Evolutionary conservation across 495 filamentous ascomycete species (phyloP).

Genomic region (Halenospora varia): DNA sequence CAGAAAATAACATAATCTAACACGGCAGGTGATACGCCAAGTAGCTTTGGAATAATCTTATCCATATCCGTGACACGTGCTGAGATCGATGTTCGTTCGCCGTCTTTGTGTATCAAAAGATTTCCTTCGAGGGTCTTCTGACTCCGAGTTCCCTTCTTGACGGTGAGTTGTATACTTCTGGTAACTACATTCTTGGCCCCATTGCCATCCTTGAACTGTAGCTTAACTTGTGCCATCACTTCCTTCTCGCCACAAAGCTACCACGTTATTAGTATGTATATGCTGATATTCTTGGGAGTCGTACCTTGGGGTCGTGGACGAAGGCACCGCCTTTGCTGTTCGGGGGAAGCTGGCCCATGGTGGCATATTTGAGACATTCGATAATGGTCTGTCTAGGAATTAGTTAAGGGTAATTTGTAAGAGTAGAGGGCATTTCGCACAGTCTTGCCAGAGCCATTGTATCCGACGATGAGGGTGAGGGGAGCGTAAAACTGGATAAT

Average conservation of each 20-base stretch:
- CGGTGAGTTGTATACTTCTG: conserved; percentile 75
- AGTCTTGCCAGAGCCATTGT: conserved; percentile 97
- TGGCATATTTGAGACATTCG: conserved; percentile 98
- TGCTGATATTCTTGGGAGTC: background rate
- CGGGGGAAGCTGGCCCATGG: conserved; percentile 87
- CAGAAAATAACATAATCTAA: conserved; percentile 96
- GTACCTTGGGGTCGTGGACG: conserved; percentile 88
- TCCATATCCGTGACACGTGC: conserved; percentile 76
- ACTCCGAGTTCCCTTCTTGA: conserved; percentile 70
- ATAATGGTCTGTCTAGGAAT: conserved; percentile 70
- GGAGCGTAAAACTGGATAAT: conserved; percentile 88
- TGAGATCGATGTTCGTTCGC: conserved; percentile 75
- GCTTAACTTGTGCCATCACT: conserved; percentile 85
- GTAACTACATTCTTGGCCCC: conserved; percentile 76
- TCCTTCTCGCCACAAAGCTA: conserved; percentile 85
- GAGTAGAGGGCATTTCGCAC: conserved; percentile 30
- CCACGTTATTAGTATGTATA: conserved; percentile 13
- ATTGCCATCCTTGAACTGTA: conserved; percentile 73
- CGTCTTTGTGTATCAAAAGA: conserved; percentile 69
- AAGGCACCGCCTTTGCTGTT: conserved; percentile 95
- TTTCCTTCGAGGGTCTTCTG: conserved; percentile 80
- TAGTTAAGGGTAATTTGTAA: conserved; percentile 3
- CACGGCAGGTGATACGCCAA: conserved; percentile 87
- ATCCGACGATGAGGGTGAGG: conserved; percentile 91
- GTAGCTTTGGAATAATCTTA: conserved; percentile 74